Evolutionary conservation across 2,329 filamentous ascomycete species (phyloP), one percentile per base, ranked within the genome.

Genomic region (Microcera coccophila): DNA sequence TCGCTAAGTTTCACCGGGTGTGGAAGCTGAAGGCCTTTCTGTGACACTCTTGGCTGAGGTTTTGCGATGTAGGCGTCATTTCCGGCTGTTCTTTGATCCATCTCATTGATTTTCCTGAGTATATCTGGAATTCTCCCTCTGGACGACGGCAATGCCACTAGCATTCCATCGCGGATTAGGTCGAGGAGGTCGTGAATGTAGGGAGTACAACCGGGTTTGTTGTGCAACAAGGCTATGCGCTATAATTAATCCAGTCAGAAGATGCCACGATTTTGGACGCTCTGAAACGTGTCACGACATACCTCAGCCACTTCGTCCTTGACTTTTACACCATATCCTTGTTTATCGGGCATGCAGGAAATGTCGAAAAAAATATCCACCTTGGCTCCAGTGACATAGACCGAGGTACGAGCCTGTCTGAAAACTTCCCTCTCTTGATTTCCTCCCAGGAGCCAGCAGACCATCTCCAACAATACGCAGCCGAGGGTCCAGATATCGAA

Each of bases 401-500:
- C 0, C 0, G 34, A 40, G 24, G 24, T 28, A 14, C 24, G 24
- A 14, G 9, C 24, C 24, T 28, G 24, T 2, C 5, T 20, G 7
- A 45, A 35, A 5, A 32, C 12, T 0, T 9, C 0, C 2, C 5
- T 5, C 4, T 46, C 48, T 1, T 36, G 1, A 0, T 38, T 0
- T 5, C 48, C 48, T 9, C 45, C 45, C 1, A 50, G 19, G 2
- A 50, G 29, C 48, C 48, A 50, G 1, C 39, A 46, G 2, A 46
- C 12, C 1, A 46, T 34, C 10, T 50, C 48, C 7, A 50, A 42
- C 2, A 41, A 48, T 3, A 50, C 16, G 4, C 48, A 50, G 9
- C 48, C 48, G 0, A 46, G 9, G 0, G 42, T 46, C 48, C 48
- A 50, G 5, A 50, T 11, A 5, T 50, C 48, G 9, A 41, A 50